Percentiles rank a stretch among this genome's conserved stretches.
Conservation (phyloP, 2,329 filamentous ascomycete genomes). For the Paracamarosporium sp. region DNA sequence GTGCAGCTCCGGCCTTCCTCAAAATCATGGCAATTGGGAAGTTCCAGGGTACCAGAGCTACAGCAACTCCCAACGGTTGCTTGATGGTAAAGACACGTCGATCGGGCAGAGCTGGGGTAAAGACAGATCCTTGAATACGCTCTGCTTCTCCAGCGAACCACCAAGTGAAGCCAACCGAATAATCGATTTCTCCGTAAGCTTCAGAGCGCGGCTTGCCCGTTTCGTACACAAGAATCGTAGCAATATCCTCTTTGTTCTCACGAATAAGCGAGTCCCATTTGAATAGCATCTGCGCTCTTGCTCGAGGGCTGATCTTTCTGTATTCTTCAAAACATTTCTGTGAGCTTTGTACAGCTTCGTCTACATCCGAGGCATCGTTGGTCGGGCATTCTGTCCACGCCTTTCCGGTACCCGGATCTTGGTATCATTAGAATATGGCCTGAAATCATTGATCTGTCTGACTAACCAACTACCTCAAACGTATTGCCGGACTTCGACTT, state of each 20-base stretch:
- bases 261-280: slow-evolving; percentile 71
- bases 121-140: slow-evolving; percentile 67
- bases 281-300: slow-evolving; percentile 67
- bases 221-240: slow-evolving; percentile 67
- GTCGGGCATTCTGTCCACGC: slow-evolving; percentile 56
- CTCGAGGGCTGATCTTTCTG: slow-evolving; percentile 65
- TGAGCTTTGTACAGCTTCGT: slow-evolving; percentile 64
- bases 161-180: slow-evolving; percentile 62
- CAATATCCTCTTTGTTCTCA: slow-evolving; percentile 67
- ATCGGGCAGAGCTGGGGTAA: slow-evolving; percentile 65
- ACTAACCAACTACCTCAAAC: slow-evolving; percentile 62
- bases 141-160: slow-evolving; percentile 68
- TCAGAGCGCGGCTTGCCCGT: slow-evolving; percentile 62
- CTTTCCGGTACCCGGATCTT: slow-evolving; percentile 60
- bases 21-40: slow-evolving; percentile 73
- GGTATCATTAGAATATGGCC: slow-evolving; percentile 14
- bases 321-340: slow-evolving; percentile 67
- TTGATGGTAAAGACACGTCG: slow-evolving; percentile 75
- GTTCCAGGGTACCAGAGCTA: slow-evolving; percentile 76
- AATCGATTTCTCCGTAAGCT: slow-evolving; percentile 61
- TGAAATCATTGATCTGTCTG: background rate
- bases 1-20: slow-evolving; percentile 70
- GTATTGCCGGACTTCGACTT: slow-evolving; percentile 63
- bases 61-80: slow-evolving; percentile 73
- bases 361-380: slow-evolving; percentile 65